These are phyloP conservation scores for Leishmania arabica DNA, from an alignment of 208 protist genomes.

Conservation along the genomic window DNA sequence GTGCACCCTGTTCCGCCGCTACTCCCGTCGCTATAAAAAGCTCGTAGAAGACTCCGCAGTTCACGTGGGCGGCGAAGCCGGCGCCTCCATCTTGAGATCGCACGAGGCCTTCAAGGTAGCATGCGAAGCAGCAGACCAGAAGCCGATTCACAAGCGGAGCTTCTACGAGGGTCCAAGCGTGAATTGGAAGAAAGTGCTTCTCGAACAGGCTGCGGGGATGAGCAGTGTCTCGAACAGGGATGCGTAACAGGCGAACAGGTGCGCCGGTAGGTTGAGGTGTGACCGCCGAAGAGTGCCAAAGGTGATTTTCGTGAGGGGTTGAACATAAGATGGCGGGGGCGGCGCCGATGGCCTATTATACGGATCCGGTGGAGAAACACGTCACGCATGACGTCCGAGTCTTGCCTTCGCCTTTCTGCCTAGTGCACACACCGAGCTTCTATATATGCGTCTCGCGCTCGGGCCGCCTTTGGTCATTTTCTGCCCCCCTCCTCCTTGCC, in stretches of 20 bases:
- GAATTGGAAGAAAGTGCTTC: slow-evolving; percentile 29
- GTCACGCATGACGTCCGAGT: not conserved
- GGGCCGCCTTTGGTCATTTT: not conserved
- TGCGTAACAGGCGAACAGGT: not conserved
- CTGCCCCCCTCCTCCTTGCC: not conserved
- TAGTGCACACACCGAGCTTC: not conserved
- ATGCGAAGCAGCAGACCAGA: slow-evolving; percentile 28
- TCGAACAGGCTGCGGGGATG: slow-evolving; percentile 25
- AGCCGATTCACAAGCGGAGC: slow-evolving; percentile 35
- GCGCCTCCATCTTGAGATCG: slow-evolving; percentile 22
- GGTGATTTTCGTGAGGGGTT: not conserved
- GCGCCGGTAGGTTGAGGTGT: not conserved
- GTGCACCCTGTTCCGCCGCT: slow-evolving; percentile 39
- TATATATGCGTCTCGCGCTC: not conserved
- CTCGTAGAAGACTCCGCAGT: slow-evolving; percentile 30
- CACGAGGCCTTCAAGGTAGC: slow-evolving; percentile 18
- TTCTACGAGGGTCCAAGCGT: slow-evolving; percentile 32
- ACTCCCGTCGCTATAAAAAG: slow-evolving; percentile 44
- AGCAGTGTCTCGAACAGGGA: not conserved
- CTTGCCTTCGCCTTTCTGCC: not conserved
- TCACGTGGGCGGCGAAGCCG: slow-evolving; percentile 21
- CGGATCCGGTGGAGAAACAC: too few relatives aligned
- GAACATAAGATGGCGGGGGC: not conserved
- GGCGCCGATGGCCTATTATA: not conserved
- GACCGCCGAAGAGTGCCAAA: not conserved